Base-by-base conservation (phyloP, 805 yeast genomes). In the Cyberlindnera americana region DNA sequence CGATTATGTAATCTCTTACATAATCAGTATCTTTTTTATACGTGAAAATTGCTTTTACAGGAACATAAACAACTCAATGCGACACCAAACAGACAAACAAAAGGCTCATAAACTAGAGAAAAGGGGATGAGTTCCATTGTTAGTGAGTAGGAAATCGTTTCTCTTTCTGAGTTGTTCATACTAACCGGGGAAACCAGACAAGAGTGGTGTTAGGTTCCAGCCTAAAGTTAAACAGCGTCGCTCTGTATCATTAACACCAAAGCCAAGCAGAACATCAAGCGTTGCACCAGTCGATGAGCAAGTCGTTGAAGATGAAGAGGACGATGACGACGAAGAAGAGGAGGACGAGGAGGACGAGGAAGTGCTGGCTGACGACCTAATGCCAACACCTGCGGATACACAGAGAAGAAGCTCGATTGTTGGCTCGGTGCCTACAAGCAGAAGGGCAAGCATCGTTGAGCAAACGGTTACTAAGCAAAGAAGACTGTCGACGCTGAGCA, bases 181-280 rank as follows among this genome's bases (percentile, higher is more conserved):
- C 44, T 37, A 38, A 40, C 41, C 5, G 12, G 11, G 21, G 30
- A 15, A 21, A 13, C 10, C 27, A 56, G 61, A 75, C 46, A 76
- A 76, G 52, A 69, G 78, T 35, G 74, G 79, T 19, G 72, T 83
- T 11, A 76, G 83, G 40, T 83, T 83, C 60, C 67, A 73, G n/a
- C 89, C 89, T 3, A 81, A 79, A 45, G 51, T 65, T 10, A 69
- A 61, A 35, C 67, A 66, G 42, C 68, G 73, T 49, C 63, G 74
- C 37, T 56, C 65, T 18, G 54, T 55, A 1, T 41, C 54, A 3
- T 43, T 49, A 9, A 57, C 65, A 2, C 56, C 62, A 19, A 46
- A 41, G 3, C 29, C 30, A 7, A 51, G 61, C 23, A 53, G 59
- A 38, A 50, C 49, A 35, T 29, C 59, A 6, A 54, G 50, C 29